Conservation (phyloP, 163 green algal species). For the Scenedesmus sp. region DNA sequence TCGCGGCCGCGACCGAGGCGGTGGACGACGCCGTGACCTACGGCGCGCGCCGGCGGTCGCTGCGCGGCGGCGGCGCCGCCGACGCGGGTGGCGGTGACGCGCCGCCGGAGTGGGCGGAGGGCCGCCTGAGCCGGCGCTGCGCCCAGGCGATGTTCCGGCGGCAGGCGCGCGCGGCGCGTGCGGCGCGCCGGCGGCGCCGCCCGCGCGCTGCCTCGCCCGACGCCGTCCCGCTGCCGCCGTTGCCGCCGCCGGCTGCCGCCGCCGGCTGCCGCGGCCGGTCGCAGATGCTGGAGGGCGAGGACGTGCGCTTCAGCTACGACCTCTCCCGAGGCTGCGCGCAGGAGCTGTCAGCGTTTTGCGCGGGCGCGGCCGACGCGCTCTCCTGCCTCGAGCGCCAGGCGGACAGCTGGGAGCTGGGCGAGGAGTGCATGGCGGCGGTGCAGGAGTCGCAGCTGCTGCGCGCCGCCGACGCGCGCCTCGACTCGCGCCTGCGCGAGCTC, state of each 20-base stretch:
- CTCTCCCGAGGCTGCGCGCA: background rate
- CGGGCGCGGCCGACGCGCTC: background rate
- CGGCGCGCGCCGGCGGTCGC: too few relatives aligned
- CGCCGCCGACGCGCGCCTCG: constrained; percentile 9
- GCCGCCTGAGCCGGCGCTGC: background rate
- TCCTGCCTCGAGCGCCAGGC: constrained; percentile 1
- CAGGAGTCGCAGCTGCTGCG: background rate
- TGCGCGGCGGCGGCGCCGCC: background rate
- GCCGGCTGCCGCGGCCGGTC: too few relatives aligned
- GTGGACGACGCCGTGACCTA: too few relatives aligned
- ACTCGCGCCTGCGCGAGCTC: constrained; percentile 21
- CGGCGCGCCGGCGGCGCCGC: too few relatives aligned
- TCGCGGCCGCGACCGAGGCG: too few relatives aligned
- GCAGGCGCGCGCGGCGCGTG: constrained; percentile 2
- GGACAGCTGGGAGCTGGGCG: background rate
- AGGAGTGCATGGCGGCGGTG: constrained; percentile 18
- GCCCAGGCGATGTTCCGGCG: background rate
- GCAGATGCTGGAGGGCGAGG: constrained; percentile 26
- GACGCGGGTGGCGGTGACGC: background rate
- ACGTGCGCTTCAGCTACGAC: background rate
- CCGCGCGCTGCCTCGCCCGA: too few relatives aligned
- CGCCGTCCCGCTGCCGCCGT: background rate
- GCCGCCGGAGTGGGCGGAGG: background rate
- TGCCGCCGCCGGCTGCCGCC: too few relatives aligned
- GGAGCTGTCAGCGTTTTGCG: background rate